Evolutionary conservation across 208 protist species (phyloP), one percentile per base, ranked within the genome.

Genomic region (Crithidia acanthocephali): DNA sequence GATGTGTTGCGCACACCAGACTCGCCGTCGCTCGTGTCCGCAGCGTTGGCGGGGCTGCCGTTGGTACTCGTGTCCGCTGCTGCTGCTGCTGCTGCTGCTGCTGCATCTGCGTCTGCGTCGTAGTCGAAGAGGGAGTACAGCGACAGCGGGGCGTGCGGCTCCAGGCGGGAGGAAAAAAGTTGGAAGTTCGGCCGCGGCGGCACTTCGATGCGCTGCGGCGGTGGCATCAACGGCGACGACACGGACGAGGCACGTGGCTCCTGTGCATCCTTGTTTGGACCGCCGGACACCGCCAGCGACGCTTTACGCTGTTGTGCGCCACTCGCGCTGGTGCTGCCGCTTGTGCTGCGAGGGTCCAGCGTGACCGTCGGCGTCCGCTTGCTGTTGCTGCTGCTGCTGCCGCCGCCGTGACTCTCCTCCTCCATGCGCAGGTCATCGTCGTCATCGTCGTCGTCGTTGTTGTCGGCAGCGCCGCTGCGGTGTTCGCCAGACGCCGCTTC

Each of bases 151-250:
- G 79, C 79, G 60, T 72, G 74, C 13, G 79, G 79, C 69, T 83
- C 79, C 25, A 83, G 68, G 0, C 72, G 79, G 2, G 68, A 73
- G 28, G 79, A 83, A 40, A 83, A 83, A n/a, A 73, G 64, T 10
- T 70, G 60, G n/a, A 83, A 83, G 22, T 68, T 76, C 0, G 79
- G 72, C 37, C 70, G 73, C n/a, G 57, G 76, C 5, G 76, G 76
- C 30, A 77, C 64, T 37, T 60, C 64, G n/a, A 42, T n/a, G 7
- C 57, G 57, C 32, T 50, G 56, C 32, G 11, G 45, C 59, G 25
- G 55, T 20, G 32, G 9, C 55, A n/a, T 57, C 55, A 53, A 22
- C 16, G 61, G 45, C 8, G 27, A 42, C n/a, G 30, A 27, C 11
- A 2, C 6, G 30, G 25, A 30, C 1, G 30, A 20, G 22, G n/a